Base-by-base conservation (phyloP, 2,329 filamentous ascomycete genomes). In the Fusarium oligoseptatum region DNA sequence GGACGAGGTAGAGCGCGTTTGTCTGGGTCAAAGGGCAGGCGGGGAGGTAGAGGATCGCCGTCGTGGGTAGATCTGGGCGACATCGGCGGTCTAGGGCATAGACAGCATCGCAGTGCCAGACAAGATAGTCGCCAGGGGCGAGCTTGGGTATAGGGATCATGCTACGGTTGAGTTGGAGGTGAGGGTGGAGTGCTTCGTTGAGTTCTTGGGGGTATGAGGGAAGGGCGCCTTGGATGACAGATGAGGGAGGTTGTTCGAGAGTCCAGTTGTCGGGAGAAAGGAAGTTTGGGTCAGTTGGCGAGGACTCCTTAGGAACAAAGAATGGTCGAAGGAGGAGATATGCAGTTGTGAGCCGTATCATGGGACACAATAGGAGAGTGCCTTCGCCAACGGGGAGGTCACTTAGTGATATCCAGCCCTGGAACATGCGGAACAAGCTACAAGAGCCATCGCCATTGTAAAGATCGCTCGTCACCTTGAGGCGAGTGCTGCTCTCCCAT, bases 291-390 rank as follows among this genome's bases (percentile, higher is more conserved):
- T 81, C 79, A 12, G 85, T 83, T 37, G 84, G 78, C 4, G 72
- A 71, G 22, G 83, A 82, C n/a, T 83, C 85, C 17, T 74, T 71
- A 22, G 83, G 81, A 14, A 77, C 76, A 83, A 95, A 95, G 82
- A 95, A 95, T 0, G 94, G 94, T 0, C 94, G 89, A 2, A 96
- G 87, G 1, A 96, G 88, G 75, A 91, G 91, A 82, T 96, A 96
- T 1, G 93, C 90, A 0, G 93, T 95, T 12, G 93, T 91, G 63
- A 92, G 88, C 56, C 88, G 87, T 32, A 95, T 83, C 72, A 95
- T 87, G 0, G 93, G 93, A 77, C 94, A 94, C 4, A 95, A 90
- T 20, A 92, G 88, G 12, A 96, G 84, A 0, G 92, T 93, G 8
- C 93, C 93, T 79, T 94, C 91, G 11, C 88, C 88, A 0, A 92